phyloP scores from a whole-genome alignment of 768 basidiomycete genomes.

The Sistotremastrum niveocremeum region DNA sequence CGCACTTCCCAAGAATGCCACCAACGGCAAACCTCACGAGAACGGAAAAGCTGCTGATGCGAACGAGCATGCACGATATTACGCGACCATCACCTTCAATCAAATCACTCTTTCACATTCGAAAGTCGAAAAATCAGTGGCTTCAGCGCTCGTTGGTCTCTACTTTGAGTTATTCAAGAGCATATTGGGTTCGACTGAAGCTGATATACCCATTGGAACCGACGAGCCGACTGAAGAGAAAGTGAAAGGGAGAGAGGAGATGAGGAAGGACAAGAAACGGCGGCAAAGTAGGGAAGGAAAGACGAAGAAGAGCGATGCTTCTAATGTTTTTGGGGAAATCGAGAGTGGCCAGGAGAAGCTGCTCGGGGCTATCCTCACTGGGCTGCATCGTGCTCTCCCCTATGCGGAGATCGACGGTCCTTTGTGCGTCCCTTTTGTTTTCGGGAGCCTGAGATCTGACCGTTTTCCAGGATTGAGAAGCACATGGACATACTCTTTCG shows the following conservation, averaged over 20 bases:
- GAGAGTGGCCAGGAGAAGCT: conserved; percentile 73
- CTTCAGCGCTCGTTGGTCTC: conserved; percentile 66
- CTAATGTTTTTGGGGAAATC: conserved; percentile 43
- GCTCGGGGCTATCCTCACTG: conserved; percentile 82
- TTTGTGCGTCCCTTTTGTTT: conserved; percentile 2
- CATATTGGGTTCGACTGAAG: conserved; percentile 51
- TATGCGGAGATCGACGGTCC: conserved; percentile 65
- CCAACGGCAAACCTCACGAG: conserved; percentile 6
- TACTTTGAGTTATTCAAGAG: conserved; percentile 94
- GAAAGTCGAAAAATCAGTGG: conserved; percentile 56
- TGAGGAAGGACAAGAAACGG: conserved; percentile 15
- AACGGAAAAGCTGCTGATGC: conserved; percentile 15
- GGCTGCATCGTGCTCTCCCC: conserved; percentile 89
- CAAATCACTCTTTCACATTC: conserved; percentile 63
- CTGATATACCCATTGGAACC: conserved; percentile 18
- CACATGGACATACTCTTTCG: conserved; percentile 91
- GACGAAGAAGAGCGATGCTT: conserved; percentile 43
- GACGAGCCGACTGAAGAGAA: conserved; percentile 19
- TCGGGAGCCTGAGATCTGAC: not conserved
- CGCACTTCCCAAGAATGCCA: conserved; percentile 17
- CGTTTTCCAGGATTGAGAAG: conserved; percentile 47
- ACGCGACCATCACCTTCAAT: conserved; percentile 87
- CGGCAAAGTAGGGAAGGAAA: conserved; percentile 18
- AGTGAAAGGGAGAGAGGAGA: conserved; percentile 24
- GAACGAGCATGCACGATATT: conserved; percentile 76